Conservation (phyloP, 2,329 filamentous ascomycete genomes). For the Clarireedia sp. region DNA sequence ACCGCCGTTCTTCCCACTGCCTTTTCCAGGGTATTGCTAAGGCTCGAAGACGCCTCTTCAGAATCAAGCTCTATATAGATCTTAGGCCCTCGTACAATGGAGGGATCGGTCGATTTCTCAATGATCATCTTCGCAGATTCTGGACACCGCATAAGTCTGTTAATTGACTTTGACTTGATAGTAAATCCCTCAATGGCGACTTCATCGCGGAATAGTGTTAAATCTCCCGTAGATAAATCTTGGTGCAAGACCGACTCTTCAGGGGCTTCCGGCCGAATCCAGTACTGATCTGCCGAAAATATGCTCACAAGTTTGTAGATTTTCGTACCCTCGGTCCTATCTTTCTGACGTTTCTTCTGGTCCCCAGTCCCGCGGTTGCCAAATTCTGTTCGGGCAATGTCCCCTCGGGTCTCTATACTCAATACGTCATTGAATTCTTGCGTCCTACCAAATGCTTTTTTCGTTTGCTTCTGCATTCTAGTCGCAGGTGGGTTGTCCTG, state of each 20-base stretch:
- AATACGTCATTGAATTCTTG: not conserved
- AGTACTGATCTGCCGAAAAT: not conserved
- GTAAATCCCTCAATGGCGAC: not conserved
- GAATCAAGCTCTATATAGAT: not conserved
- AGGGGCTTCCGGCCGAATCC: not conserved
- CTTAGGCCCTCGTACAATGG: not conserved
- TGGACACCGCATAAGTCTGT: not conserved
- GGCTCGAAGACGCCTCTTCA: not conserved
- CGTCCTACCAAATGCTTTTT: not conserved
- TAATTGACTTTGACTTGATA: not conserved
- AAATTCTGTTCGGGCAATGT: not conserved
- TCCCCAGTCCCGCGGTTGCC: not conserved
- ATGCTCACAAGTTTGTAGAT: not conserved
- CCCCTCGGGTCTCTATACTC: not conserved
- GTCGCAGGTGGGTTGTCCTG: not conserved
- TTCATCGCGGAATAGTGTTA: not conserved
- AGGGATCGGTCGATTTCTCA: not conserved
- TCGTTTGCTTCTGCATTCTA: not conserved
- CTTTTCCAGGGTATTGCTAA: not conserved
- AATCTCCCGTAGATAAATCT: not conserved
- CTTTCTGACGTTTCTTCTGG: not conserved
- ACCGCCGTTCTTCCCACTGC: too few relatives aligned
- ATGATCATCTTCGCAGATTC: not conserved
- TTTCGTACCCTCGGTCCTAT: too few relatives aligned
- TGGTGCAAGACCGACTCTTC: not conserved